Percentiles rank a stretch among this genome's conserved stretches.
Evolutionary conservation across 495 filamentous ascomycete genomes (phyloP).

Genomic region (Penicillium egyptiacum): DNA sequence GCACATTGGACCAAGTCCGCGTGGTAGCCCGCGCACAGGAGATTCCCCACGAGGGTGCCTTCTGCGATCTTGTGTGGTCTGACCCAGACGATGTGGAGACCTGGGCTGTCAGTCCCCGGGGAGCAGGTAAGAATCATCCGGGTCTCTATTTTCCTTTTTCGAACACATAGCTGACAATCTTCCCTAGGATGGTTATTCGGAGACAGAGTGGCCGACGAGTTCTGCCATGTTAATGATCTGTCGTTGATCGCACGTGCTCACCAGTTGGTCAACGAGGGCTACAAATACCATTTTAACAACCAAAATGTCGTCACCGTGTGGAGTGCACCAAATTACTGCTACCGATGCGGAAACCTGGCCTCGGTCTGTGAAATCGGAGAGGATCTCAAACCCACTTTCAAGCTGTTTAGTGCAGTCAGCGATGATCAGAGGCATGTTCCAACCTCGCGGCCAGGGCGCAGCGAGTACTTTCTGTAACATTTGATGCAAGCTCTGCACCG

Average conservation of each 20-base stretch:
- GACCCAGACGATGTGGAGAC: constrained; percentile 98
- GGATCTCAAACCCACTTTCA: constrained; percentile 83
- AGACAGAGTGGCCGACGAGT: constrained; percentile 96
- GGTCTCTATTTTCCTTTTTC: not conserved
- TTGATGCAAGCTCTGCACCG: constrained; percentile 35
- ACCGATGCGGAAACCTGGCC: constrained; percentile 95
- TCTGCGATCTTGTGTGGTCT: constrained; percentile 97
- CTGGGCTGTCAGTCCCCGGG: constrained; percentile 92
- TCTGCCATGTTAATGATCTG: constrained; percentile 97
- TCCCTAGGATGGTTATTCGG: constrained; percentile 83
- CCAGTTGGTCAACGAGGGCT: constrained; percentile 96
- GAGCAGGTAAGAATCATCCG: constrained; percentile 59
- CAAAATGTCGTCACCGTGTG: constrained; percentile 99
- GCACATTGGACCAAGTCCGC: constrained; percentile 95
- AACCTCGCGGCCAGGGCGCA: constrained; percentile 72
- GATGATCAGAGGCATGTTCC: constrained; percentile 90
- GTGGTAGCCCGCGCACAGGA: constrained; percentile 96
- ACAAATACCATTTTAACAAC: constrained; percentile 95
- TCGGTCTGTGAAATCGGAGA: constrained; percentile 93
- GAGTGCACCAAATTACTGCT: constrained; percentile 99
- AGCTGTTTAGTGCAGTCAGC: constrained; percentile 90
- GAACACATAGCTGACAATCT: not conserved
- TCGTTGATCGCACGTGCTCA: constrained; percentile 92
- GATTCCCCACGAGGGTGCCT: constrained; percentile 96
- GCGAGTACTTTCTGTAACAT: constrained; percentile 91